Evolutionary conservation across 2,329 filamentous ascomycete species (phyloP).

Genomic region (Fusarium floridanum): DNA sequence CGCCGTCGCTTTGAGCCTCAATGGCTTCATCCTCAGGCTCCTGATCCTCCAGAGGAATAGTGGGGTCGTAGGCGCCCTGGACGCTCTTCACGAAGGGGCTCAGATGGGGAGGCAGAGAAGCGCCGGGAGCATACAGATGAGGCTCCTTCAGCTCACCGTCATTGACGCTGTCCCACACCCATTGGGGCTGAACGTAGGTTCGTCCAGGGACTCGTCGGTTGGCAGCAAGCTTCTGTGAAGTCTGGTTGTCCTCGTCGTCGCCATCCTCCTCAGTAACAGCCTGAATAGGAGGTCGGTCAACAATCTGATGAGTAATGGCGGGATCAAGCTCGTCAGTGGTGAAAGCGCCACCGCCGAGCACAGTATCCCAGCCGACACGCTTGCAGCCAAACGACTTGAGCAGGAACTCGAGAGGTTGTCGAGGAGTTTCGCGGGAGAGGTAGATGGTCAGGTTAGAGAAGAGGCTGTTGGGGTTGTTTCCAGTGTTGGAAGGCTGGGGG

Average conservation of each 20-base stretch:
- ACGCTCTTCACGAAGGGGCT: slow-evolving; percentile 94
- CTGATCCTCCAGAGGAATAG: slow-evolving; percentile 85
- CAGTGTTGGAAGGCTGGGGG: slow-evolving; percentile 78
- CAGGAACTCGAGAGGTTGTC: slow-evolving; percentile 91
- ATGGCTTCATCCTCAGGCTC: slow-evolving; percentile 89
- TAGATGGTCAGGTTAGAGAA: slow-evolving; percentile 93
- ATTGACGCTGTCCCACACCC: slow-evolving; percentile 98
- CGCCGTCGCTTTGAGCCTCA: slow-evolving; percentile 71
- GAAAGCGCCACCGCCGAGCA: slow-evolving; percentile 91
- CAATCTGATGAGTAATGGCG: slow-evolving; percentile 94
- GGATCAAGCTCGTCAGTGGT: slow-evolving; percentile 90
- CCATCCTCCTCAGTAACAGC: slow-evolving; percentile 63
- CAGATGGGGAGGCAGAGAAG: slow-evolving; percentile 90
- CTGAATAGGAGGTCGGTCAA: slow-evolving; percentile 86
- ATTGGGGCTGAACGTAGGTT: slow-evolving; percentile 95
- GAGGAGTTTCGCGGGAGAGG: slow-evolving; percentile 92
- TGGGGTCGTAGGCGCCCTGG: slow-evolving; percentile 92
- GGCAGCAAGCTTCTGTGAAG: slow-evolving; percentile 66
- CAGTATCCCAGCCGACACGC: slow-evolving; percentile 92
- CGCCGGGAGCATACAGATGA: slow-evolving; percentile 90
- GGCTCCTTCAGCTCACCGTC: slow-evolving; percentile 88
- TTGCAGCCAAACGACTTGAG: slow-evolving; percentile 96
- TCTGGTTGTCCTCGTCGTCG: slow-evolving; percentile 72
- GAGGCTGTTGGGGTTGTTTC: slow-evolving; percentile 77
- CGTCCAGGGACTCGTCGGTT: slow-evolving; percentile 89